Conservation (phyloP, 345 rosid species). For the Linum lewisii region DNA sequence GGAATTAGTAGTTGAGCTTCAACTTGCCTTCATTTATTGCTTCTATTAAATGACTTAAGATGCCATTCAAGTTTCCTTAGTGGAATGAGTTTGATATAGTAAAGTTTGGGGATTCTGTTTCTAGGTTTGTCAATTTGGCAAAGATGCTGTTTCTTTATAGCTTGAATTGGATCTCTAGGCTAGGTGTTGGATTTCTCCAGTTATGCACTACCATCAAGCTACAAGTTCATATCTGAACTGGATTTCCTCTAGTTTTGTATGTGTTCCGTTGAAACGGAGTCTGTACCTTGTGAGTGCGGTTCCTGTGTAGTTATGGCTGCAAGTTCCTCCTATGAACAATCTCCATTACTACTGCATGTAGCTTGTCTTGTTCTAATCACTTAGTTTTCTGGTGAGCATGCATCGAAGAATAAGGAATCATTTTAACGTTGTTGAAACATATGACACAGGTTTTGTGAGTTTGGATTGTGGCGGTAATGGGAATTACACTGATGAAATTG, state of each 20-base stretch:
- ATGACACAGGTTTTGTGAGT: constrained; percentile 77
- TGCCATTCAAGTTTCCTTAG: neutral
- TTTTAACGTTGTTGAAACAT: constrained; percentile 5
- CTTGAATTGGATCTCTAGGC: neutral
- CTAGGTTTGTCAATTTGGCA: neutral
- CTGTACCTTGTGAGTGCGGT: neutral
- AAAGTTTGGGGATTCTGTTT: neutral
- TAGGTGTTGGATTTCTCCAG: neutral
- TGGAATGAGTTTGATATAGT: neutral
- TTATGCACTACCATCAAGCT: neutral
- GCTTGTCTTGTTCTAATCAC: neutral
- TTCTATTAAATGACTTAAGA: neutral
- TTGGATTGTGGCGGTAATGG: constrained; percentile 79
- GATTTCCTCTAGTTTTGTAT: neutral
- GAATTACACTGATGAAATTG: constrained; percentile 67
- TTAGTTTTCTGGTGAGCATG: too few relatives aligned
- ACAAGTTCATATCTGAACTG: neutral
- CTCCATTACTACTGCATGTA: neutral
- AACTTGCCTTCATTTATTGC: neutral
- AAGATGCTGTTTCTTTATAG: neutral
- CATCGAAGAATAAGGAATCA: neutral
- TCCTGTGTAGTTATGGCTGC: neutral
- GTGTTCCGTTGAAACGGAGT: too few relatives aligned
- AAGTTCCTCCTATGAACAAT: neutral
- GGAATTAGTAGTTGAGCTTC: neutral